Base-by-base conservation (phyloP, 768 basidiomycete genomes). In the Psilocybe azurescens region DNA sequence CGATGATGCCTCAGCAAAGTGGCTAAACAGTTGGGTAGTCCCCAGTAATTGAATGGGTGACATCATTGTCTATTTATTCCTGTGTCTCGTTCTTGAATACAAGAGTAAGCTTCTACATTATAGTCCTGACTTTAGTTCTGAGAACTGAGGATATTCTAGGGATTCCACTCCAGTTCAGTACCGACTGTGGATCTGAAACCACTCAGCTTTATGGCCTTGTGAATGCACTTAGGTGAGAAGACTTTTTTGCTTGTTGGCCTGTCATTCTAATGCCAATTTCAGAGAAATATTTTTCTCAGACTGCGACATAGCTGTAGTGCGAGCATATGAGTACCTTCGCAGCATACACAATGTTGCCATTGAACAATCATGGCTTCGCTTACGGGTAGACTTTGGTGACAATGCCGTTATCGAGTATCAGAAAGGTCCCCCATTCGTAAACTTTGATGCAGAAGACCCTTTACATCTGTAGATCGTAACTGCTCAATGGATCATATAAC, bases 101-200 rank as follows among this genome's bases (percentile, higher is more conserved):
- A 54, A 73, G 38, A 67, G n/a, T 29, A 46, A 38, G 13, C 32
- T 18, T 47, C 18, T 46, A 18, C 30, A 8, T 51, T 55, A 39
- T 59, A n/a, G 5, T 50, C 33, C 33, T 7, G 33, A 36, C 33
- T 7, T 36, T 36, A 36, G 7, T 36, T 36, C 33, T 6, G 7
- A 7, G 33, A 7, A 11, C 33, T 36, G 11, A 36, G 11, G 6
- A 11, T 32, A 49, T 38, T 44, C n/a, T 39, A 77, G 76, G 78
- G 0, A 67, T 78, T 9, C 77, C 77, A 5, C 10, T 76, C 0
- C 77, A 79, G 56, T 68, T 70, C 9, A 71, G 70, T 0, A 76
- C 73, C 0, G 79, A 81, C 52, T 77, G 74, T 63, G 74, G 78
- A 1, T 72, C 73, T 0, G 78, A 81, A 52, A 79, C 77, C 0